Percentiles rank a stretch among this genome's conserved stretches.
Conservation (phyloP, 257 asterid genomes). For the Agastache rugosa region DNA sequence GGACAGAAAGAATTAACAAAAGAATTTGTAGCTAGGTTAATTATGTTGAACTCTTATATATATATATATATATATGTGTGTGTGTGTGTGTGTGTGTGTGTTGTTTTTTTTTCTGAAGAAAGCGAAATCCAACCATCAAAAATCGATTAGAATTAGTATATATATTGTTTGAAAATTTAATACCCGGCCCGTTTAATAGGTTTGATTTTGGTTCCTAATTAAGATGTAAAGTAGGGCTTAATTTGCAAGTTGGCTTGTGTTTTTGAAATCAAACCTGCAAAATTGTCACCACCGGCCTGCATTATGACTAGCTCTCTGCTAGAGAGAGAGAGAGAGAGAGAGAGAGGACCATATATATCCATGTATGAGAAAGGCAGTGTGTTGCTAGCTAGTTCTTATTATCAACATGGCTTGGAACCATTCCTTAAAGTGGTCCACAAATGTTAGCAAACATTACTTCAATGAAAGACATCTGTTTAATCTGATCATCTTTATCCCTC, state of each 20-base stretch:
- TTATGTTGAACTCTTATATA: background rate
- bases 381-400: background rate
- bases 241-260: background rate
- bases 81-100: too few relatives aligned
- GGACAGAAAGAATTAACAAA: background rate
- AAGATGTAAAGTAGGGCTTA: background rate
- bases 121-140: background rate
- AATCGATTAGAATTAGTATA: too few relatives aligned
- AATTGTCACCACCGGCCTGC: constrained; percentile 21
- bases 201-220: background rate
- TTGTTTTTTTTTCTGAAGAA: background rate
- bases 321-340: background rate
- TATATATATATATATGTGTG: too few relatives aligned
- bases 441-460: constrained; percentile 35
- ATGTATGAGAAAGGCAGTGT: background rate
- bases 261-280: background rate
- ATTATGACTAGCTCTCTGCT: too few relatives aligned
- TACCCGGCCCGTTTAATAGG: background rate
- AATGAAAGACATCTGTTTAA: constrained; percentile 27
- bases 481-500: constrained; percentile 26
- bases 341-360: background rate
- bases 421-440: constrained; percentile 51
- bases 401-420: constrained; percentile 33
- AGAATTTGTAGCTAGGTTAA: constrained; percentile 1
- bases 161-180: background rate